These are phyloP conservation scores for Omphalotus guepiniiformis DNA, from an alignment of 768 basidiomycete species.

Conservation along the genomic window DNA sequence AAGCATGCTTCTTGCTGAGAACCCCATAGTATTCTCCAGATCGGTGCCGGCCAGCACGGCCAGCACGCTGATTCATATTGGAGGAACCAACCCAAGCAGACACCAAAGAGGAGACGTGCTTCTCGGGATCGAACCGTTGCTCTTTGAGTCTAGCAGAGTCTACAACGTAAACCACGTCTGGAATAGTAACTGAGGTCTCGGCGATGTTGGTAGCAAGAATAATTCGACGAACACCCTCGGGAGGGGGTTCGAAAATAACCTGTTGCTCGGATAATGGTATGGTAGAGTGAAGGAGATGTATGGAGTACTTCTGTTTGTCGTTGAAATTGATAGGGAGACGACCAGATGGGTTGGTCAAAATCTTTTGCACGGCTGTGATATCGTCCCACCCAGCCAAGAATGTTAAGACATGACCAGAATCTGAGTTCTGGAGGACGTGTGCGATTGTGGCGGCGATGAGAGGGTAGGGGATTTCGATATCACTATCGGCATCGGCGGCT, in stretches of 20 bases:
- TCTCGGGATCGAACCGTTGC: conserved; percentile 81
- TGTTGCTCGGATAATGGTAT: conserved; percentile 89
- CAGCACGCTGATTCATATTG: conserved; percentile 87
- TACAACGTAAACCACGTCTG: conserved; percentile 91
- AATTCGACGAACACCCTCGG: conserved; percentile 72
- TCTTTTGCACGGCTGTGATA: conserved; percentile 67
- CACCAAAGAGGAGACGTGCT: conserved; percentile 84
- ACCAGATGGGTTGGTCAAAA: conserved; percentile 45
- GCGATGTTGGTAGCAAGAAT: conserved; percentile 95
- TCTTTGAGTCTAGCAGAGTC: conserved; percentile 89
- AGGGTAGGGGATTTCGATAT: conserved; percentile 75
- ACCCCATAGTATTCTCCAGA: conserved; percentile 90
- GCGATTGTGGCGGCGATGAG: conserved; percentile 79
- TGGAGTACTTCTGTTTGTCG: conserved; percentile 51
- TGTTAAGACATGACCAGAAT: conserved; percentile 84
- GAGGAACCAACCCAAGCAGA: conserved; percentile 90
- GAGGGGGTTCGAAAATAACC: conserved; percentile 81
- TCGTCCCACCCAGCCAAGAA: conserved; percentile 96
- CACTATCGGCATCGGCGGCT: conserved; percentile 29
- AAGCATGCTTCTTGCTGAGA: conserved; percentile 58
- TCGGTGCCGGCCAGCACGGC: conserved; percentile 88
- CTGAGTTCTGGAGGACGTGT: conserved; percentile 66
- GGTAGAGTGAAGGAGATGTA: conserved; percentile 86
- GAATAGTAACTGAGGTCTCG: conserved; percentile 93
- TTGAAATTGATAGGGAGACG: conserved; percentile 59